Evolutionary conservation across 306 rosid genomes (phyloP).

Genomic region (Ceratonia siliqua): DNA sequence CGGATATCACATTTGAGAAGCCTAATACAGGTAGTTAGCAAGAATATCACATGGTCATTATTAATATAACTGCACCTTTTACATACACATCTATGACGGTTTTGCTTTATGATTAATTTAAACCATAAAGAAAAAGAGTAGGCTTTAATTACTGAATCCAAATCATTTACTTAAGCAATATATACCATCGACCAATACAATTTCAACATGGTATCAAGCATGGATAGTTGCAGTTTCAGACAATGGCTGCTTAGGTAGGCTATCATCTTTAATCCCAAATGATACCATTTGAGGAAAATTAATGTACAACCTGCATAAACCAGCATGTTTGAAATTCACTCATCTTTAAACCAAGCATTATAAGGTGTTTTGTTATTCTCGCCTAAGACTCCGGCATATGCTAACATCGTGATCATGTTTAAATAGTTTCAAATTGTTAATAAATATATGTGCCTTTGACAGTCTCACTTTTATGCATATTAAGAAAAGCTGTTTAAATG

Average conservation of each 20-base stretch:
- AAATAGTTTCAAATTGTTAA: background rate
- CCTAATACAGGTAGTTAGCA: too few species aligned
- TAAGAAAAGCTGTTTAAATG: background rate
- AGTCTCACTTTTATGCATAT: background rate
- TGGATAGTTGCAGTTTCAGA: background rate
- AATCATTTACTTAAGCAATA: background rate
- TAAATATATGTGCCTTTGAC: background rate
- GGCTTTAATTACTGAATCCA: background rate
- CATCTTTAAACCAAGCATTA: background rate
- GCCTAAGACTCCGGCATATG: background rate
- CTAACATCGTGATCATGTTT: background rate
- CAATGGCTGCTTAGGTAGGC: background rate
- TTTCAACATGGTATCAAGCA: background rate
- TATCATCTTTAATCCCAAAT: background rate
- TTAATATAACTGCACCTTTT: background rate
- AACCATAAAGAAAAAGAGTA: too few species aligned
- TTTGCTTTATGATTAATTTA: too few species aligned
- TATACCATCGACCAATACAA: background rate
- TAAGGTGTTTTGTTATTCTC: background rate
- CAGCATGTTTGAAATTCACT: background rate
- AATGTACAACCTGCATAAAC: background rate
- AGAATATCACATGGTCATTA: too few species aligned
- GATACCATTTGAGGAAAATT: background rate
- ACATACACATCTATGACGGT: background rate
- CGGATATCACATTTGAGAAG: too few species aligned